Conservation (phyloP, 192 early-diverging fungal species). For the Coemansia sp. region DNA sequence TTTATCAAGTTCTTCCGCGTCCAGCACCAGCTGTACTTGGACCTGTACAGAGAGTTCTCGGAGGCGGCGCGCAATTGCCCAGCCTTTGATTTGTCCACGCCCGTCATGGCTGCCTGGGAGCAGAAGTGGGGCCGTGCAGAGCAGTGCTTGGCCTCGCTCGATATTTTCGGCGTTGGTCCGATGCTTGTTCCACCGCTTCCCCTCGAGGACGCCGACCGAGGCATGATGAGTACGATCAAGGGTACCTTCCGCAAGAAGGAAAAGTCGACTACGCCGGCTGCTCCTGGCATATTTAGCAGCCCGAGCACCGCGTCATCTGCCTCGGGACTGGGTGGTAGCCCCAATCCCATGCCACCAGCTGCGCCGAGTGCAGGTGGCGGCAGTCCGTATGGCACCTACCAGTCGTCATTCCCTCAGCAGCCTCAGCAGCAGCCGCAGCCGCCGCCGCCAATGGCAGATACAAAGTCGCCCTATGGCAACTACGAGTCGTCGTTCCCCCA, state of each 20-base stretch:
- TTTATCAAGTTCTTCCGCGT: slow-evolving; percentile 84
- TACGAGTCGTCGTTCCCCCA: slow-evolving; percentile 22
- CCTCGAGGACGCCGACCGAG: slow-evolving; percentile 20
- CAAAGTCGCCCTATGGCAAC: slow-evolving; percentile 17
- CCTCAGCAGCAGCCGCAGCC: not conserved
- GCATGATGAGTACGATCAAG: slow-evolving; percentile 47
- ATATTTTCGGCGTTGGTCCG: slow-evolving; percentile 36
- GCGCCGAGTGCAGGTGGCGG: not conserved
- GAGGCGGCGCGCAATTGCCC: slow-evolving; percentile 58
- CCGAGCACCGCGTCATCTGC: slow-evolving; percentile 2
- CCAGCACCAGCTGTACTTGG: slow-evolving; percentile 77
- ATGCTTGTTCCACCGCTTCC: slow-evolving; percentile 38
- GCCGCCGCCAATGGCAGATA: not conserved
- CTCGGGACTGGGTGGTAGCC: not conserved
- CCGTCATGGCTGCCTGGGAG: slow-evolving; percentile 44
- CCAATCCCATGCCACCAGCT: not conserved
- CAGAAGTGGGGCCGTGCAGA: slow-evolving; percentile 36
- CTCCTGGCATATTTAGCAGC: slow-evolving; percentile 23
- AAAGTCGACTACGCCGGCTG: slow-evolving; percentile 25
- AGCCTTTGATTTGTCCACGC: slow-evolving; percentile 59
- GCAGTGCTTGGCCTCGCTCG: slow-evolving; percentile 27
- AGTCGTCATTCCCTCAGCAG: slow-evolving; percentile 10
- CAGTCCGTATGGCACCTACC: slow-evolving; percentile 20
- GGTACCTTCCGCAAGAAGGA: slow-evolving; percentile 54
- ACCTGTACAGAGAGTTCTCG: slow-evolving; percentile 64